Evolutionary conservation across 169 alveolate species (phyloP).

Genomic region (Theileria annulata): DNA sequence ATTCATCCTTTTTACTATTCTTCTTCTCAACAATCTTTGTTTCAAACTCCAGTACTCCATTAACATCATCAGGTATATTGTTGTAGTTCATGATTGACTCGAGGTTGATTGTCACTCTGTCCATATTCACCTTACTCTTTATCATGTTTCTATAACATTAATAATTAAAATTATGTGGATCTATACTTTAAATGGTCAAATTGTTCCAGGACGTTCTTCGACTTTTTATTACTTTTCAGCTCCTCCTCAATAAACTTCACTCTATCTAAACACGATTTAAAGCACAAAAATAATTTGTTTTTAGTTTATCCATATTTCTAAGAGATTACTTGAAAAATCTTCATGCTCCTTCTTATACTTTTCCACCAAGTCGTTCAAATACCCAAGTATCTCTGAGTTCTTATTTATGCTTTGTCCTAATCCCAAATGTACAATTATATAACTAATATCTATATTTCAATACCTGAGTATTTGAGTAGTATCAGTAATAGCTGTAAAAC

Average conservation of each 20-base stretch:
- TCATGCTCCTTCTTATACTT: conserved; percentile 41
- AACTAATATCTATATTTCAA: conserved; percentile 14
- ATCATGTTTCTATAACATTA: conserved; percentile 14
- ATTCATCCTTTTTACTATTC: conserved; percentile 5
- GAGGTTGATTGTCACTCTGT: background rate
- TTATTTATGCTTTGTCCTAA: conserved; percentile 6
- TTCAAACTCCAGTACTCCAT: background rate
- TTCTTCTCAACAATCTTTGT: background rate
- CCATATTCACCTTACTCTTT: conserved; percentile 17
- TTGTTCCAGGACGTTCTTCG: conserved; percentile 33
- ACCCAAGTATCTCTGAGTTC: conserved; percentile 11
- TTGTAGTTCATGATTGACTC: conserved; percentile 25
- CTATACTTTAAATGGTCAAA: conserved; percentile 38
- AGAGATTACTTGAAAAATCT: conserved; percentile 34
- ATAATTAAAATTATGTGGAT: background rate
- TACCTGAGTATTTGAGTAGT: conserved; percentile 43
- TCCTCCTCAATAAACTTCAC: conserved; percentile 14
- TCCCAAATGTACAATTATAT: background rate
- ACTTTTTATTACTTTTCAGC: conserved; percentile 18
- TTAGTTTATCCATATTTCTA: background rate
- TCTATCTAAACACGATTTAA: conserved; percentile 15
- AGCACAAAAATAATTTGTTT: background rate
- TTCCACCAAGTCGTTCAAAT: conserved; percentile 28
- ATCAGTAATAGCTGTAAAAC: conserved; percentile 46
- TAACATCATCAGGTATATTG: background rate